phyloP scores from a whole-genome alignment of 75 land plant species.

The Picea glauca region DNA sequence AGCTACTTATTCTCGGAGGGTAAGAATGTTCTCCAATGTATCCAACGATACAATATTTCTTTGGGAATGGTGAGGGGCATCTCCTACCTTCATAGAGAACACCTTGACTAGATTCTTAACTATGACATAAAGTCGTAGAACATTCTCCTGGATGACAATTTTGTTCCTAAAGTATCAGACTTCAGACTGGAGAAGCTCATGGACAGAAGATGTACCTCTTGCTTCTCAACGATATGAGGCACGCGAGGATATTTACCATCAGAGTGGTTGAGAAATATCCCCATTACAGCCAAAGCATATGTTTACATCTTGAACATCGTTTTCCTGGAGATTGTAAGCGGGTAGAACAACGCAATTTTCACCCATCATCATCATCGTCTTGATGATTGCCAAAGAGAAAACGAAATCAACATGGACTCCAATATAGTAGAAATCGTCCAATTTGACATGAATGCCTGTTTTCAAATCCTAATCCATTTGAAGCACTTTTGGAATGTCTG shows the following conservation, averaged over 20 bases:
- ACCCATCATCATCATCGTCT: too few relatives aligned
- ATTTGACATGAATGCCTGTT: too few relatives aligned
- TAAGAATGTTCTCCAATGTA: too few relatives aligned
- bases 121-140: conserved; percentile 65
- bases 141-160: conserved; percentile 59
- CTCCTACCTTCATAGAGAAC: conserved; percentile 11
- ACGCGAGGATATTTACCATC: conserved; percentile 79
- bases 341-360: conserved; percentile 23
- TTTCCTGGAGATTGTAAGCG: conserved; percentile 59
- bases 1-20: too few relatives aligned
- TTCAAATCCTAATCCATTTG: too few relatives aligned
- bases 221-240: conserved; percentile 30
- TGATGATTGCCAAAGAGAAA: too few relatives aligned
- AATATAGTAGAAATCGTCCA: too few relatives aligned
- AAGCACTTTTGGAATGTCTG: too few relatives aligned
- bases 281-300: conserved; percentile 59
- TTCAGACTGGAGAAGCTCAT: conserved; percentile 62
- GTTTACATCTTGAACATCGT: conserved; percentile 79
- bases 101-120: conserved; percentile 48
- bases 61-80: conserved; percentile 1
- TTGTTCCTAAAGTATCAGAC: conserved; percentile 71
- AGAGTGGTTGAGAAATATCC: conserved; percentile 34
- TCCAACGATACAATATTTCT: too few relatives aligned
- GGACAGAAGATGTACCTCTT: not conserved
- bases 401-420: too few relatives aligned